Base-by-base conservation (phyloP, 2,329 filamentous ascomycete species). In the Helminthosporium solani region DNA sequence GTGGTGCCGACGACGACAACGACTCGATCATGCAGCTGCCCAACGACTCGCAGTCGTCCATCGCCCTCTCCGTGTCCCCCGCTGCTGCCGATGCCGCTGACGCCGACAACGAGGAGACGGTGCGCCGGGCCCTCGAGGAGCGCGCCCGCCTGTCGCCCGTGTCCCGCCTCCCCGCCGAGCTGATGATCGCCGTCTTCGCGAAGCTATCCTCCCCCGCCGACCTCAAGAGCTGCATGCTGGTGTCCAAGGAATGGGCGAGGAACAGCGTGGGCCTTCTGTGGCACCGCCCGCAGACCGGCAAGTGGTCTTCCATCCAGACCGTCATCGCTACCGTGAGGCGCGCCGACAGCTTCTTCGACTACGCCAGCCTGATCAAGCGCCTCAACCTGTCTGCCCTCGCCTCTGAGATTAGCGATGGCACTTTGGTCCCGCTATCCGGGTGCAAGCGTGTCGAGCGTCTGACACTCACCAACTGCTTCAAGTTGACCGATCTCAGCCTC, bases 251-350 rank as follows among this genome's bases (percentile, higher is more conserved):
- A 52, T 99, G 94, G 94, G 88, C 94, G 21, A 80, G 87, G 53
- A 96, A 96, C 66, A 86, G 88, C 41, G 94, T 97, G 57, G 92
- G 94, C 53, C 80, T 96, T 55, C 79, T 99, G 18, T 99, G 94
- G 94, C 91, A 96, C 70, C 82, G 94, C 31, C 94, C 94, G 1
- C 85, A 89, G 21, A 97, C 94, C 74, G 90, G 87, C 61, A 89
- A 84, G 59, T 96, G 90, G 87, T 73, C 78, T 11, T 90, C 90
- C 65, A 83, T 96, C 60, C 78, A 84, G 61, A 86, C 77, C 56
- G 94, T 99, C 56, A 91, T 90, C 64, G 78, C 80, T 47, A 91
- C 92, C 1, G 82, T 96, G 28, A 80, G 82, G 36, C 78, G 84
- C 21, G 74, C 81, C 27, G 74, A 84, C n/a, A 86, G 88, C 56